A percentile compares a stretch with the other conserved stretches of the same genome.
phyloP scores from a whole-genome alignment of 176 grass and related monocot species.

The Sorghum bicolor region DNA sequence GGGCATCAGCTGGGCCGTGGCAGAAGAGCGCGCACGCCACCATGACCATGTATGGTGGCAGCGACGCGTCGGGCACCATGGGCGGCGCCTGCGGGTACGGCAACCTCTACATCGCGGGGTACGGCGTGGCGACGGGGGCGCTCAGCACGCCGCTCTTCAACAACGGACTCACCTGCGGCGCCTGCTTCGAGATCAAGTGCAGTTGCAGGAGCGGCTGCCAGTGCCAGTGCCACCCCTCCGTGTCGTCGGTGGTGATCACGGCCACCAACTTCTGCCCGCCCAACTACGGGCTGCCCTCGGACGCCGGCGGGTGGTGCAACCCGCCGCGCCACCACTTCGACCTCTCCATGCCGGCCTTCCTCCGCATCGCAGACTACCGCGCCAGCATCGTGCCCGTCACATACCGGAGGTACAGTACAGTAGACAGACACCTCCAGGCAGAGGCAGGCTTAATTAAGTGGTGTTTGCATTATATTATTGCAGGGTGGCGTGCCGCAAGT shows the following conservation, averaged over 20 bases:
- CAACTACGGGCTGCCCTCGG: constrained; percentile 11
- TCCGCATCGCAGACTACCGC: constrained; percentile 78
- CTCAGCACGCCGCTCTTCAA: constrained; percentile 78
- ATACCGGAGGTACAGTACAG: constrained; percentile 57
- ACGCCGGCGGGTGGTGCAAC: constrained; percentile 79
- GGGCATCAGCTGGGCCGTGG: no score
- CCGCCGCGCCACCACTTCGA: constrained; percentile 74
- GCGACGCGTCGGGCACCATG: constrained; percentile 53
- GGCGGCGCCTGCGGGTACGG: constrained; percentile 58
- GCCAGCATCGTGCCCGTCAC: constrained; percentile 83
- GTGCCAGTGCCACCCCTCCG: no score
- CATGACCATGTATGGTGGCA: no score
- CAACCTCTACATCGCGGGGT: constrained; percentile 42
- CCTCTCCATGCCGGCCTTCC: constrained; percentile 75
- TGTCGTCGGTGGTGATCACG: constrained; percentile 28
- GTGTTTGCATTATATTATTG: no score
- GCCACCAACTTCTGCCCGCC: constrained; percentile 56
- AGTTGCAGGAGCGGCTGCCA: no score
- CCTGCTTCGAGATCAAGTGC: constrained; percentile 67
- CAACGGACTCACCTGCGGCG: constrained; percentile 46
- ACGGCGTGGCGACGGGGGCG: no score
- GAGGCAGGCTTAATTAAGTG: no score
- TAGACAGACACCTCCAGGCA: no score
- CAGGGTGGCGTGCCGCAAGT: no score
- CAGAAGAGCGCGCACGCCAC: no score